A percentile compares a stretch with the other conserved stretches of the same genome.
phyloP scores from a whole-genome alignment of 2,329 filamentous ascomycete species.

The Calonectria ilicicola region DNA sequence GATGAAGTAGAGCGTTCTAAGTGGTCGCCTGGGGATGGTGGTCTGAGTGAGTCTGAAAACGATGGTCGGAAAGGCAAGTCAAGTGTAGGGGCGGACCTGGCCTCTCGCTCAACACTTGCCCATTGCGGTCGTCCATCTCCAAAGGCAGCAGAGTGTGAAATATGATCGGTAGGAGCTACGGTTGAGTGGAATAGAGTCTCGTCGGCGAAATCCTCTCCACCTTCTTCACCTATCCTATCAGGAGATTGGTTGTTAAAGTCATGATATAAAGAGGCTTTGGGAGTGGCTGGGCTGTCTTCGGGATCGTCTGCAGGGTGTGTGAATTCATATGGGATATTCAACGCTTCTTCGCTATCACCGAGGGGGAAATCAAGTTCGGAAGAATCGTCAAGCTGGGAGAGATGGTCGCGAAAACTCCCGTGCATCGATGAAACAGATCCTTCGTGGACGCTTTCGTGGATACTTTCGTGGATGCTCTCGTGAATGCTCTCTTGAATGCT shows the following conservation, averaged over 20 bases:
- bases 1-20: constrained; percentile 29
- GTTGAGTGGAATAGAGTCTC: constrained; percentile 47
- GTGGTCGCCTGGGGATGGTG: constrained; percentile 19
- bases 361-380: constrained; percentile 44
- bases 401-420: constrained; percentile 40
- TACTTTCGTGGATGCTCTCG: background rate
- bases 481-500: background rate
- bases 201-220: constrained; percentile 33
- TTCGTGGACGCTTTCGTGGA: background rate
- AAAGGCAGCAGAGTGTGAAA: constrained; percentile 31
- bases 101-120: constrained; percentile 34
- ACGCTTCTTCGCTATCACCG: constrained; percentile 66
- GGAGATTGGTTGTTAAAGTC: constrained; percentile 44
- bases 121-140: constrained; percentile 35
- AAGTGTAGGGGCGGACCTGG: constrained; percentile 34
- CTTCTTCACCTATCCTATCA: constrained; percentile 42
- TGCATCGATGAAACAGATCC: constrained; percentile 40
- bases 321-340: constrained; percentile 68
- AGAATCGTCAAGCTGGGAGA: constrained; percentile 33
- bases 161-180: constrained; percentile 24
- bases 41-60: constrained; percentile 7
- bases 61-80: constrained; percentile 35
- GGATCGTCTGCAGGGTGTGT: constrained; percentile 51
- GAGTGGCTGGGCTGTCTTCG: constrained; percentile 60
- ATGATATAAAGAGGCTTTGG: constrained; percentile 63